These are phyloP conservation scores for Thinopyrum obtusiflorum DNA, from an alignment of 202 grass and related monocot genomes.

Conservation along the genomic window DNA sequence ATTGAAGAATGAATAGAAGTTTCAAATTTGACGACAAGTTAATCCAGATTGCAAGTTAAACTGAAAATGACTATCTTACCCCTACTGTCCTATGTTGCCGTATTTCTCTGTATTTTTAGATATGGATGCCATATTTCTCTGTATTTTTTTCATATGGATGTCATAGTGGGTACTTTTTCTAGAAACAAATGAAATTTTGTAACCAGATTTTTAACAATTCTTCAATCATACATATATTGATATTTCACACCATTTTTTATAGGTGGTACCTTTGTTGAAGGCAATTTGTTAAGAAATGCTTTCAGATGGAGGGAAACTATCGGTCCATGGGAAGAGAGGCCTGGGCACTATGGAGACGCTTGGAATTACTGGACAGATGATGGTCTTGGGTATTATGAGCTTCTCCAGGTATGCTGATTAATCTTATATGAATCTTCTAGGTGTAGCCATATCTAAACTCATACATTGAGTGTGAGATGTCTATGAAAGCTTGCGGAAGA, in stretches of 20 bases:
- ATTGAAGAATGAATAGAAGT: not conserved
- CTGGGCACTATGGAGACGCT: constrained; percentile 76
- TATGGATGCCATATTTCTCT: not conserved
- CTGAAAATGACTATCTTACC: constrained; percentile 2
- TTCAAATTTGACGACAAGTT: not conserved
- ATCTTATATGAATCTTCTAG: not conserved
- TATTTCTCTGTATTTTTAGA: constrained; percentile 1
- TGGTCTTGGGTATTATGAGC: constrained; percentile 75
- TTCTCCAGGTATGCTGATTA: constrained; percentile 61
- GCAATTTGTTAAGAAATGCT: constrained; percentile 60
- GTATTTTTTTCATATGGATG: constrained; percentile 14
- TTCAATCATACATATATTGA: not conserved
- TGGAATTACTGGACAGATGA: constrained; percentile 89
- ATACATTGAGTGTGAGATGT: constrained; percentile 5
- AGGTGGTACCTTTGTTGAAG: constrained; percentile 85
- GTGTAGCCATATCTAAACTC: constrained; percentile 17
- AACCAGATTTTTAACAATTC: not conserved
- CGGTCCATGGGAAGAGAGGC: constrained; percentile 77
- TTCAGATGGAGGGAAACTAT: constrained; percentile 64
- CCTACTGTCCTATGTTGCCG: not conserved
- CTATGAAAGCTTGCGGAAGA: constrained; percentile 58
- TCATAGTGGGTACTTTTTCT: not conserved
- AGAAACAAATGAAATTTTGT: not conserved
- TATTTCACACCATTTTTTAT: not conserved
- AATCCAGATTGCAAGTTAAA: not conserved